Conservation (phyloP, 2,329 filamentous ascomycete genomes). For the Trichoderma hamatum region DNA sequence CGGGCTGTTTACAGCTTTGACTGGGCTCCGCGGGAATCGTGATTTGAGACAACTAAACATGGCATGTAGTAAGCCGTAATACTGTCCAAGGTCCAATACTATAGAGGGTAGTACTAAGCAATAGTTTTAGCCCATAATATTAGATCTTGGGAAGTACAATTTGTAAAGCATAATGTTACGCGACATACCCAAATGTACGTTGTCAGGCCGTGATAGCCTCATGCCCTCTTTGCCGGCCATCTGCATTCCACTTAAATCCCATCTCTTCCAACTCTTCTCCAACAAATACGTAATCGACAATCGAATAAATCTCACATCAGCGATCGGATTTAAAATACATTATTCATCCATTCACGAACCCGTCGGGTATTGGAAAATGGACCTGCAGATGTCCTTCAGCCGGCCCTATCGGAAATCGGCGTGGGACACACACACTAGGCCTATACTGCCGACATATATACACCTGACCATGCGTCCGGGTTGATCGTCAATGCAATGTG, state of each 20-base stretch:
- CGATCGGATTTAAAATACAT: background rate
- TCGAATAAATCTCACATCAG: background rate
- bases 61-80: background rate
- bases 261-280: background rate
- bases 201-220: too few species aligned
- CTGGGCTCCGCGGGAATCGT: background rate
- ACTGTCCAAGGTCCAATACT: background rate
- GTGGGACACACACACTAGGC: background rate
- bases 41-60: background rate
- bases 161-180: too few species aligned
- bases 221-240: background rate
- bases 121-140: background rate
- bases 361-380: constrained; percentile 5
- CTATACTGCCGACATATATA: background rate
- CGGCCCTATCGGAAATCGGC: constrained; percentile 1
- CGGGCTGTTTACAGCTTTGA: background rate
- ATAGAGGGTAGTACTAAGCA: background rate
- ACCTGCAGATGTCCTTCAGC: constrained; percentile 6
- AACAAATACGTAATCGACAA: background rate
- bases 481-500: background rate
- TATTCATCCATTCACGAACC: background rate
- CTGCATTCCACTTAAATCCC: background rate
- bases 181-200: too few species aligned
- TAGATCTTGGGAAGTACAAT: background rate
- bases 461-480: background rate